phyloP scores from a whole-genome alignment of 179 eudicot species.

The Corrigiola litoralis region DNA sequence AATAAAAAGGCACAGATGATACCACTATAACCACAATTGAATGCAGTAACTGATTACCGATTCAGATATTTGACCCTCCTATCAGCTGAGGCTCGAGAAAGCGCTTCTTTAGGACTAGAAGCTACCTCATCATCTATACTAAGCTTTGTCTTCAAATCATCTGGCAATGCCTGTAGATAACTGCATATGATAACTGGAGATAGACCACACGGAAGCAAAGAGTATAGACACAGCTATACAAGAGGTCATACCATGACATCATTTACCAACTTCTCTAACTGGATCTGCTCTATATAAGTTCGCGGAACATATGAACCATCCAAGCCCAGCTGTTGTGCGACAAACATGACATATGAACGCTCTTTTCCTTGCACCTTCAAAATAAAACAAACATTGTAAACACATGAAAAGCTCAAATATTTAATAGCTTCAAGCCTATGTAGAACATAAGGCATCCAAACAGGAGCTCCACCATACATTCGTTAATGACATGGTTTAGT shows the following conservation, averaged over 20 bases:
- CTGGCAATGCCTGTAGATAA: conserved; percentile 69
- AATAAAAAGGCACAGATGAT: too few relatives aligned
- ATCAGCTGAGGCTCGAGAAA: conserved; percentile 87
- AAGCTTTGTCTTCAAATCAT: conserved; percentile 82
- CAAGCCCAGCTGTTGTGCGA: conserved; percentile 76
- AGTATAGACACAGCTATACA: not conserved
- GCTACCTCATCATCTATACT: conserved; percentile 83
- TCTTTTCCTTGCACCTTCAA: conserved; percentile 92
- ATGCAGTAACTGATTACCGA: conserved; percentile 36
- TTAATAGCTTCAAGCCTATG: not conserved
- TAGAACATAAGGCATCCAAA: not conserved
- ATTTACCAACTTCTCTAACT: conserved; percentile 82
- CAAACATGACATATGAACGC: conserved; percentile 55
- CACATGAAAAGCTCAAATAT: not conserved
- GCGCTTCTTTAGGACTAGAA: conserved; percentile 92
- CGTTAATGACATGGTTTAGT: too few relatives aligned
- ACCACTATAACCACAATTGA: not conserved
- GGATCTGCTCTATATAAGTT: conserved; percentile 94
- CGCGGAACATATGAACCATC: conserved; percentile 86
- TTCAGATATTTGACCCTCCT: conserved; percentile 63
- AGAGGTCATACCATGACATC: conserved; percentile 72
- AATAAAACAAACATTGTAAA: not conserved
- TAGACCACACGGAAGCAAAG: conserved; percentile 1
- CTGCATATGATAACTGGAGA: not conserved
- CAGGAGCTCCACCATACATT: too few relatives aligned